Evolutionary conservation across 1,139 yeast genomes (phyloP), one percentile per base, ranked within the genome.

Genomic region (Sporopachydermia cereana): DNA sequence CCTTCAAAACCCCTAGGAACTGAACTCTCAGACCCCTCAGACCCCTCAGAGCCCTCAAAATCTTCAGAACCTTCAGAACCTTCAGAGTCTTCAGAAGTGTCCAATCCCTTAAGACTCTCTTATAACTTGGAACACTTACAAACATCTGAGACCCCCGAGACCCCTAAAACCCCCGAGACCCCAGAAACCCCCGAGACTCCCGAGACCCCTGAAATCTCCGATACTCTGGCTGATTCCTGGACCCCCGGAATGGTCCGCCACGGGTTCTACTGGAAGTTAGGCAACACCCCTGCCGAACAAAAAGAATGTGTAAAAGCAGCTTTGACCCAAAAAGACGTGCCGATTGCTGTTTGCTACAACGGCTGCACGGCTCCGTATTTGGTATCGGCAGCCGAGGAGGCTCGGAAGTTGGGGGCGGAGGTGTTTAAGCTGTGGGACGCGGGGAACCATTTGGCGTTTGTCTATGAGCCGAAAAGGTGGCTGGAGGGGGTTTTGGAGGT

Each of bases 391-490:
- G 44, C 44, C 41, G 36, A 17, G n/a, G 36, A 22, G 3, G 46
- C 46, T 3, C n/a, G 42, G 31, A 7, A 23, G 12, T 3, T 44
- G 7, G 46, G 46, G 9, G 46, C 41, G 21, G 12, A 22, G 2
- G 43, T 39, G 14, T 14, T n/a, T 17, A 17, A 24, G 14, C 25
- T 44, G 17, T 44, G 43, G 44, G 45, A 24, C 12, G 46, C 45
- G n/a, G 46, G 46, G 24, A 44, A 44, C 29, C 46, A 44, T 39
- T 25, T 44, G 21, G 41, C 45, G 20, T 44, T 44, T 44, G 46
- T 41, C 17, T 45, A 44, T 22, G 46, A 44, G 45, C 46, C 46
- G 2, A 44, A 18, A 17, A 21, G 43, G 9, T 44, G 46, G 46
- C 17, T 44, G 20, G 30, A 41, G n/a, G 22, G 44, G 45, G 14